phyloP scores from a whole-genome alignment of 495 filamentous ascomycete species.

The Aspergillus nidulans region DNA sequence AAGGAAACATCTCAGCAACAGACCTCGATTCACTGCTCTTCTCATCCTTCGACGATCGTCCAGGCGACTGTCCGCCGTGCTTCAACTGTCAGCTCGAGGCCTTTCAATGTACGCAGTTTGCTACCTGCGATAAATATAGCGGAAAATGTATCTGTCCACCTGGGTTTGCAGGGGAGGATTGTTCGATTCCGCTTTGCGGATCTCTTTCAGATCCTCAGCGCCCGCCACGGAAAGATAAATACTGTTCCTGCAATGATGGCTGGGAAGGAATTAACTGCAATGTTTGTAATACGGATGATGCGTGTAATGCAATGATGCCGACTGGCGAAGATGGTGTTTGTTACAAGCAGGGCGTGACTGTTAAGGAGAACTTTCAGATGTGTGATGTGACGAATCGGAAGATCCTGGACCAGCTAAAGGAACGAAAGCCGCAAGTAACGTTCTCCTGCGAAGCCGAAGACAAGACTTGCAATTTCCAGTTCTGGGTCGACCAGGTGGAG shows the following conservation, averaged over 20 bases:
- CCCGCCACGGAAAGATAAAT: slow-evolving; percentile 57
- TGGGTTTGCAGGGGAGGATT: slow-evolving; percentile 92
- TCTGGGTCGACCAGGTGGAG: slow-evolving; percentile 91
- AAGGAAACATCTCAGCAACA: slow-evolving; percentile 31
- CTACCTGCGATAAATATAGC: slow-evolving; percentile 76
- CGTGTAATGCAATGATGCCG: slow-evolving; percentile 82
- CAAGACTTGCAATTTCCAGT: slow-evolving; percentile 86
- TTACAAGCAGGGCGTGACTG: slow-evolving; percentile 82
- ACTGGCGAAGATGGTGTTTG: slow-evolving; percentile 75
- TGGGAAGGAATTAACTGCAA: slow-evolving; percentile 99
- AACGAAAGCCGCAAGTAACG: slow-evolving; percentile 82
- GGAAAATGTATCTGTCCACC: slow-evolving; percentile 89
- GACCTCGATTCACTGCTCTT: slow-evolving; percentile 34
- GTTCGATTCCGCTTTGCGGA: slow-evolving; percentile 80
- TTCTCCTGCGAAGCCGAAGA: slow-evolving; percentile 80
- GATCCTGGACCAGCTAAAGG: slow-evolving; percentile 81
- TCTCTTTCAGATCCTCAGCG: slow-evolving; percentile 76
- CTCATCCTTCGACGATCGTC: slow-evolving; percentile 53
- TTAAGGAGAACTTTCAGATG: slow-evolving; percentile 95
- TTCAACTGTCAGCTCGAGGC: slow-evolving; percentile 97
- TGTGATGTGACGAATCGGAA: slow-evolving; percentile 95
- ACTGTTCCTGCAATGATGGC: slow-evolving; percentile 85
- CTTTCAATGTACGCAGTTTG: slow-evolving; percentile 85
- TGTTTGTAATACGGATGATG: slow-evolving; percentile 77
- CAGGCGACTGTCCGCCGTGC: slow-evolving; percentile 60